These are phyloP conservation scores for Neurospora sp. DNA, from an alignment of 495 filamentous ascomycete genomes.

Conservation along the genomic window DNA sequence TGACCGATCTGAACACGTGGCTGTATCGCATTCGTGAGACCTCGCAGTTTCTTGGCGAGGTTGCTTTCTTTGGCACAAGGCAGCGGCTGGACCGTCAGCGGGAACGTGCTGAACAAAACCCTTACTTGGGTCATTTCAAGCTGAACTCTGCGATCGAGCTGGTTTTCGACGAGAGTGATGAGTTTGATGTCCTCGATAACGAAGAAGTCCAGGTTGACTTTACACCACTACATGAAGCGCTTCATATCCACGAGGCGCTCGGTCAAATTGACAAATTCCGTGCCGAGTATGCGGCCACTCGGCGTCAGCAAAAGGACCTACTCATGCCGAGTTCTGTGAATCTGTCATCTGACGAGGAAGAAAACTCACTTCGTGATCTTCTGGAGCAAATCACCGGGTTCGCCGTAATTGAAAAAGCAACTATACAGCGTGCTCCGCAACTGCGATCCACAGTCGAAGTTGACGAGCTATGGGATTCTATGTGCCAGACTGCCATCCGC, in stretches of 20 bases:
- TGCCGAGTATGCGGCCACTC: constrained; percentile 79
- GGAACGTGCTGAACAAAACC: constrained; percentile 59
- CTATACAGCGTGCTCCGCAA: constrained; percentile 74
- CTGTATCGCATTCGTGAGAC: constrained; percentile 93
- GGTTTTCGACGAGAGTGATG: constrained; percentile 88
- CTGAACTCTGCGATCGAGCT: constrained; percentile 94
- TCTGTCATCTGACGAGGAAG: constrained; percentile 59
- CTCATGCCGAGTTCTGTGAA: constrained; percentile 65
- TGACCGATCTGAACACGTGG: constrained; percentile 96
- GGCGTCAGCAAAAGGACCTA: constrained; percentile 84
- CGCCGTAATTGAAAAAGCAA: constrained; percentile 90
- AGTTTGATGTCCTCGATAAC: constrained; percentile 89
- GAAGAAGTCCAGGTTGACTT: constrained; percentile 92
- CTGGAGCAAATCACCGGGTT: constrained; percentile 93
- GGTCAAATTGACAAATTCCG: constrained; percentile 87
- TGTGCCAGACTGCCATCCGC: constrained; percentile 79
- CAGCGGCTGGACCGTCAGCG: constrained; percentile 76
- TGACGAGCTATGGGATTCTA: constrained; percentile 95
- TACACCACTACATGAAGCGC: constrained; percentile 84
- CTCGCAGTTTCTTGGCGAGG: constrained; percentile 87
- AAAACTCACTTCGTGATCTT: constrained; percentile 66
- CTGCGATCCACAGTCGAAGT: constrained; percentile 82
- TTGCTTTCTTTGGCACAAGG: constrained; percentile 94
- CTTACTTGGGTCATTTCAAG: constrained; percentile 69
- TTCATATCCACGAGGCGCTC: constrained; percentile 94